Evolutionary conservation across 1,284 basidiomycete species (phyloP), one percentile per base, ranked within the genome.

Genomic region (Ganoderma multipileum): DNA sequence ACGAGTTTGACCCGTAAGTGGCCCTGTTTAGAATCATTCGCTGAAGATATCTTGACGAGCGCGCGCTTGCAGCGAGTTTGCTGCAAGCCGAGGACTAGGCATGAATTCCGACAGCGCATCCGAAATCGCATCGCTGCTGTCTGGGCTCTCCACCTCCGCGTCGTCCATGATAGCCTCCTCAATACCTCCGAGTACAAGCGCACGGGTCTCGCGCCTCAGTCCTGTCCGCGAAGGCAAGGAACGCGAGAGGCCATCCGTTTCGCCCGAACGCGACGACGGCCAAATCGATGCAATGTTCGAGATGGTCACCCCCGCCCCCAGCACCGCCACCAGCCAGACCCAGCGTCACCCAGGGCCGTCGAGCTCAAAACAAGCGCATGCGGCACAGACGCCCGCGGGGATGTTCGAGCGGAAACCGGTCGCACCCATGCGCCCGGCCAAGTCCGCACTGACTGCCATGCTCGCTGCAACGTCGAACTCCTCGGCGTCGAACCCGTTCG

Each of bases 401-500:
- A 68, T 81, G 60, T 94, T 94, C 76, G 71, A 82, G 16, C 86
- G 89, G 2, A 84, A 82, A 71, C 83, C 82, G 39, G 83, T 92
- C 0, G 72, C 74, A 0, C 83, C 86, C 0, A 66, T 78, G 11
- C 80, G 77, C 20, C 65, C 81, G 77, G 44, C 79, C 8, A 84
- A 83, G 75, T 94, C 93, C 1, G 85, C 89, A 26, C 80, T 95
- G 28, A 88, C 90, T 0, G 81, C 88, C 1, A 88, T 93, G 82
- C 84, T 95, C 23, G 89, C 89, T 1, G 76, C 81, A 0, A 85
- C 86, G 1, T 85, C 87, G 1, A 83, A 82, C 63, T 79, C 83
- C 58, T 84, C 89, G 54, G 85, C 89, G 9, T 85, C 91, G 11
- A 96, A 96, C 76, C 94, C 94, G 0, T 96, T 95, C 78, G 85